Evolutionary conservation across 345 rosid species (phyloP).

Genomic region (Brassica juncea): DNA sequence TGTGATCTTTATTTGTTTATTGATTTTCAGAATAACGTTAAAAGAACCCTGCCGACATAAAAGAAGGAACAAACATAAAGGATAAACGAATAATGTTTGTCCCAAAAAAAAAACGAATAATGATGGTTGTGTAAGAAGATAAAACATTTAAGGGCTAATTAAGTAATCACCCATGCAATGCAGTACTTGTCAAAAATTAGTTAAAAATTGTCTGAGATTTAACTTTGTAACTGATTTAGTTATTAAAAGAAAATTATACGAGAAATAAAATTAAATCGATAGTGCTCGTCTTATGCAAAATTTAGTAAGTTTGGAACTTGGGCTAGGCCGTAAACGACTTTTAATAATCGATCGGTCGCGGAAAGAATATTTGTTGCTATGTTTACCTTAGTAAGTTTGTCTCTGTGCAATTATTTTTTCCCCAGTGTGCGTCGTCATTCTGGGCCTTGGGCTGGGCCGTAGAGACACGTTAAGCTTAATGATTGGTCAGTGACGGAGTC

Average conservation of each 20-base stretch:
- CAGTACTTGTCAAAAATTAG: too few species aligned
- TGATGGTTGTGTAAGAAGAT: not conserved
- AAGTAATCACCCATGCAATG: not conserved
- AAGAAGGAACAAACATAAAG: not conserved
- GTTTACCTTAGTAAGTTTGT: not conserved
- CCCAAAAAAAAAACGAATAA: not conserved
- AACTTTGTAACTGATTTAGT: too few species aligned
- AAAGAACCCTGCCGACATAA: not conserved
- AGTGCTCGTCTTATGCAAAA: not conserved
- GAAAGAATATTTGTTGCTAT: not conserved
- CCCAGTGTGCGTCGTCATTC: too few species aligned
- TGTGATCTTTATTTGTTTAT: not conserved
- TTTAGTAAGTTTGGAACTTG: not conserved
- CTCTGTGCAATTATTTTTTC: too few species aligned
- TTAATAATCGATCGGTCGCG: not conserved
- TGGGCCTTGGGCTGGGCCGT: not conserved
- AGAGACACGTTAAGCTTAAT: not conserved
- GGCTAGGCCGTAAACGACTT: not conserved
- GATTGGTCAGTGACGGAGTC: conserved; percentile 15
- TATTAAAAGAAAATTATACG: too few species aligned
- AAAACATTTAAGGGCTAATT: not conserved
- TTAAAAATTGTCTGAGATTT: too few species aligned
- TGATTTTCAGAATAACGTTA: not conserved
- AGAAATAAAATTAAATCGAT: not conserved
- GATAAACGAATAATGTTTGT: not conserved